These are phyloP conservation scores for Albugo laibachii DNA, from an alignment of 352 stramenopile genomes.

Conservation along the genomic window DNA sequence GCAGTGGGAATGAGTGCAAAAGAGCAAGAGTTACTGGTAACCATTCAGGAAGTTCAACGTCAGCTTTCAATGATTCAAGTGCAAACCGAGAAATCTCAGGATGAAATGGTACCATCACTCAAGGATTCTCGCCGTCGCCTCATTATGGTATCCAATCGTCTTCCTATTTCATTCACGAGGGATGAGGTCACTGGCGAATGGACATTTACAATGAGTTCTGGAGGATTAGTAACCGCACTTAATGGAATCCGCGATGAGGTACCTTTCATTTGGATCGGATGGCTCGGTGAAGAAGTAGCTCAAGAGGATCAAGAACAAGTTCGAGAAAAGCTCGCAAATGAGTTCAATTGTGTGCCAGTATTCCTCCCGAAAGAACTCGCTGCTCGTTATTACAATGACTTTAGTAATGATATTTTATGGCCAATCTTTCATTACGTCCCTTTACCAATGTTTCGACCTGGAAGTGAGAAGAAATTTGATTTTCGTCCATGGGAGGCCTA, in stretches of 20 bases:
- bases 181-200: conserved; percentile 72
- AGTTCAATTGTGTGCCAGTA: conserved; percentile 80
- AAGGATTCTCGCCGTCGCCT: conserved; percentile 42
- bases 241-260: conserved; percentile 77
- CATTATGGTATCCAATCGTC: conserved; percentile 81
- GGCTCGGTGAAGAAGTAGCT: conserved; percentile 73
- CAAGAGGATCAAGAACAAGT: conserved; percentile 70
- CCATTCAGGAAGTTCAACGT: conserved; percentile 81
- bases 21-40: conserved; percentile 78
- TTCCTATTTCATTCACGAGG: conserved; percentile 79
- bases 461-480: conserved; percentile 83
- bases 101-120: conserved; percentile 44
- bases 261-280: conserved; percentile 84
- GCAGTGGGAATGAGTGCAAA: conserved; percentile 49
- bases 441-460: conserved; percentile 69
- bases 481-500: conserved; percentile 76
- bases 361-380: conserved; percentile 79
- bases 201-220: conserved; percentile 77
- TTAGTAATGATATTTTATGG: conserved; percentile 84
- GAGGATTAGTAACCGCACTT: conserved; percentile 73
- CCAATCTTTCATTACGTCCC: conserved; percentile 84
- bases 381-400: conserved; percentile 83
- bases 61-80: conserved; percentile 78
- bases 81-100: conserved; percentile 50
- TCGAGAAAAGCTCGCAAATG: conserved; percentile 52